Base-by-base conservation (phyloP, 208 protist species). In the Tritrichomonas foetus region DNA sequence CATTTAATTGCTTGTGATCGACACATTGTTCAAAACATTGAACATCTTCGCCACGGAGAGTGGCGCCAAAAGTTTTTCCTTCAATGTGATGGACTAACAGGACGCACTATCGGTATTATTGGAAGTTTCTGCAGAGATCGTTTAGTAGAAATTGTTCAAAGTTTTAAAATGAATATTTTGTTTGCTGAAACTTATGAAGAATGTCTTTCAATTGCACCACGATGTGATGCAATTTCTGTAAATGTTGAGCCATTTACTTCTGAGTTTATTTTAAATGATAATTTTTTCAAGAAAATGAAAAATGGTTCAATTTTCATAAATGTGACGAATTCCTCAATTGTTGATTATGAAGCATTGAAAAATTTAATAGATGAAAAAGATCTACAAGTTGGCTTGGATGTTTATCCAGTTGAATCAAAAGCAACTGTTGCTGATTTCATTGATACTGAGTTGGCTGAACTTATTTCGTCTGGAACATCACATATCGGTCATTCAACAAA, bases 401-500 rank as follows among this genome's bases (percentile, higher is more conserved):
- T 72, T 33, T 72, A 53, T 22, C 39, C 66, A 5, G 41, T 50
- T 25, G 89, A 93, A 64, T 55, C 89, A 47, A 33, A 13, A 36
- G 89, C 50, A 39, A 44, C 55, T 33, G 44, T 30, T 13, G 57
- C 27, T 27, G 55, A 64, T 25, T 93, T 93, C 55, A 13, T 20
- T 22, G 30, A 49, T 8, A 93, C 22, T 22, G 50, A 41, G 13
- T 25, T 93, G 36, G 78, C 78, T 39, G 78, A 53, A 50, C 1
- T 57, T 20, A 47, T 57, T 16, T 44, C 89, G 20, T 72, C 55
- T 33, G 50, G 27, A 13, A 93, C 89, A 72, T 69, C 39, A 25
- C 89, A 93, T 41, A 93, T 93, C 27, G 89, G 55, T 44, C 25
- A 50, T 49, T 93, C 49, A 5, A 93, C 89, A 57, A 36, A 93